These are phyloP conservation scores for Candida alai DNA, from an alignment of 805 yeast genomes.

Conservation along the genomic window DNA sequence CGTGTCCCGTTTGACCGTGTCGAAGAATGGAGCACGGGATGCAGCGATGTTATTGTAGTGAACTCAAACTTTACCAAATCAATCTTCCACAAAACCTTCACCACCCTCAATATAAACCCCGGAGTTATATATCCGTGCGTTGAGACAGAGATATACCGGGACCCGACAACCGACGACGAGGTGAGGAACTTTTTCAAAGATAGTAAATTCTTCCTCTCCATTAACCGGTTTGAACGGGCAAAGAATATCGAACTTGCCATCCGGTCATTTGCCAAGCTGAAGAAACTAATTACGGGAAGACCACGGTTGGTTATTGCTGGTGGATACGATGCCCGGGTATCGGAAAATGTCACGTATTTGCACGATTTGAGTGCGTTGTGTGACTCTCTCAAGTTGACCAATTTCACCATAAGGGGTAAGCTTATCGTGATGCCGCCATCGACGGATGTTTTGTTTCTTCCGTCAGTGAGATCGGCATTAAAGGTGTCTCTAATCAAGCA, in stretches of 20 bases:
- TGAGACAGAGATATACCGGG: slow-evolving; percentile 28
- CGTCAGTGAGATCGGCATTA: slow-evolving; percentile 66
- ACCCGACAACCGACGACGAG: slow-evolving; percentile 25
- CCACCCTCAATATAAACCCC: slow-evolving; percentile 38
- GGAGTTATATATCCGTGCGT: slow-evolving; percentile 80
- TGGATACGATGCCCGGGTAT: slow-evolving; percentile 77
- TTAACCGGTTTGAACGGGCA: slow-evolving; percentile 86
- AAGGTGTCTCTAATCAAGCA: slow-evolving; percentile 58
- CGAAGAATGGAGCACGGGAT: slow-evolving; percentile 76
- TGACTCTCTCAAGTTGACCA: slow-evolving; percentile 39
- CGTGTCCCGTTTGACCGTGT: slow-evolving; percentile 78
- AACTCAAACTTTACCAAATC: slow-evolving; percentile 80
- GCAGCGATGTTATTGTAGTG: slow-evolving; percentile 78
- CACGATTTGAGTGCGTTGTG: slow-evolving; percentile 53
- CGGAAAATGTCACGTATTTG: slow-evolving; percentile 73
- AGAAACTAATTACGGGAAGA: slow-evolving; percentile 25
- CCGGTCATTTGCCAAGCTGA: slow-evolving; percentile 52
- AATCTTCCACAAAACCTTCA: slow-evolving; percentile 65
- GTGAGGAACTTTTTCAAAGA: slow-evolving; percentile 32
- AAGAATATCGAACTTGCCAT: slow-evolving; percentile 81
- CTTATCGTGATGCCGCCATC: slow-evolving; percentile 30
- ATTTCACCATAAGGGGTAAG: slow-evolving; percentile 42
- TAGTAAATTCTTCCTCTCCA: slow-evolving; percentile 54
- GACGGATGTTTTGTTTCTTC: slow-evolving; percentile 65
- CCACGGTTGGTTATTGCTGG: slow-evolving; percentile 75